Percentiles rank a stretch among this genome's conserved stretches.
Evolutionary conservation across 2,329 filamentous ascomycete species (phyloP).

Genomic region (Rasamsonia emersonii): DNA sequence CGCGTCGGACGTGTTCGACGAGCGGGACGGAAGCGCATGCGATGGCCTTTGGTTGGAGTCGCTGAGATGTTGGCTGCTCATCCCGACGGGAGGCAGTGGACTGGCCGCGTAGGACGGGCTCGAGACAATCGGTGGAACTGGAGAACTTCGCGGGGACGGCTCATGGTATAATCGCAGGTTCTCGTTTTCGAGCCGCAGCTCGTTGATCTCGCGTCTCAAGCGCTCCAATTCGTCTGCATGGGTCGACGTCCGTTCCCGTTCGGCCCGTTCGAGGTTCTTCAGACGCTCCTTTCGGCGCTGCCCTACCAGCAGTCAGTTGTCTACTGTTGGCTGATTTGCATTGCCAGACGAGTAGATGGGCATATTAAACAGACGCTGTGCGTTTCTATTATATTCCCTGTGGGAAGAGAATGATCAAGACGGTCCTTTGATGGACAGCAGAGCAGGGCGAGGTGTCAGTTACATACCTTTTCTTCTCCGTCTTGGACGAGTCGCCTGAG

Average conservation of each 20-base stretch:
- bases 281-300: slow-evolving; percentile 38
- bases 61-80: slow-evolving; percentile 1
- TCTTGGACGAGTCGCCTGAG: slow-evolving; percentile 19
- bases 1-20: slow-evolving; percentile 5
- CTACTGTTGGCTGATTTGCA: neutral
- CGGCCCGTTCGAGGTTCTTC: slow-evolving; percentile 35
- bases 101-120: slow-evolving; percentile 10
- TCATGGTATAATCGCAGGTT: slow-evolving; percentile 22
- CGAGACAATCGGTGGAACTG: slow-evolving; percentile 9
- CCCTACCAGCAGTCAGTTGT: too few species aligned
- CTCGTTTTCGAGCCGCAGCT: slow-evolving; percentile 34
- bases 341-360: slow-evolving; percentile 2
- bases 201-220: slow-evolving; percentile 32
- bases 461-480: slow-evolving; percentile 15
- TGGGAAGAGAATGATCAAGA: neutral
- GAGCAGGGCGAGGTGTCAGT: neutral
- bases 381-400: slow-evolving; percentile 33
- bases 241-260: slow-evolving; percentile 30
- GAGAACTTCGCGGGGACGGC: slow-evolving; percentile 22
- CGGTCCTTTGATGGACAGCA: neutral
- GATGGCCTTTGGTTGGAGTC: slow-evolving; percentile 2
- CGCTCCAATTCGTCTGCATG: slow-evolving; percentile 35
- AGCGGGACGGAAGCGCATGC: slow-evolving; percentile 2
- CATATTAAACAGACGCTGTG: slow-evolving; percentile 38
- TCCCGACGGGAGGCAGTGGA: too few species aligned